Percentiles rank a stretch among this genome's conserved stretches.
These are phyloP conservation scores for Sclerospora graminicola DNA, from an alignment of 352 stramenopile species.

Conservation along the genomic window DNA sequence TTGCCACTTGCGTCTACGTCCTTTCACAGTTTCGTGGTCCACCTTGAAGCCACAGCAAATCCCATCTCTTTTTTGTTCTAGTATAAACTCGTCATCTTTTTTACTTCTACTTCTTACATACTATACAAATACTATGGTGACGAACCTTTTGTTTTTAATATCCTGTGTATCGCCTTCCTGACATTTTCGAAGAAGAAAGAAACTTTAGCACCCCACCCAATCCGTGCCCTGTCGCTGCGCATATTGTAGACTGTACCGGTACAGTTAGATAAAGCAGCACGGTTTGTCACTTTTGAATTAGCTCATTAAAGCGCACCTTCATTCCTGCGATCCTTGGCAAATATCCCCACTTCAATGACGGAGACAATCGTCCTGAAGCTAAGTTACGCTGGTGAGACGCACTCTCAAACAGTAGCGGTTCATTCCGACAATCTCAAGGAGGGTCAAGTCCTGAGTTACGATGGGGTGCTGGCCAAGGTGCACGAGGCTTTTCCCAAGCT, in stretches of 20 bases:
- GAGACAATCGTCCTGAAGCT: slow-evolving; percentile 43
- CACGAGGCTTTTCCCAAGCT: slow-evolving; percentile 24
- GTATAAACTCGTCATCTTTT: neutral
- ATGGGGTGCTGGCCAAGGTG: slow-evolving; percentile 30
- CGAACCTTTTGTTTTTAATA: slow-evolving; percentile 1
- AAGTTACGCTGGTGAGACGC: slow-evolving; percentile 36
- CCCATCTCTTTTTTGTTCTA: slow-evolving; percentile 9
- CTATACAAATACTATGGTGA: neutral
- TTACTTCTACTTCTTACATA: neutral
- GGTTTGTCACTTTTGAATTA: slow-evolving; percentile 12
- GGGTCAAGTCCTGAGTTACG: slow-evolving; percentile 28
- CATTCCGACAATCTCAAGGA: slow-evolving; percentile 5
- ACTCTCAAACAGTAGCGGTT: slow-evolving; percentile 27
- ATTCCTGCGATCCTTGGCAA: slow-evolving; percentile 1
- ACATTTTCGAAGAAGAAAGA: neutral
- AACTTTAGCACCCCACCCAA: no score
- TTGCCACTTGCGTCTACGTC: slow-evolving; percentile 9
- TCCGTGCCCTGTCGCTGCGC: neutral
- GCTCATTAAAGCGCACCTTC: slow-evolving; percentile 6
- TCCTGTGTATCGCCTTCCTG: neutral
- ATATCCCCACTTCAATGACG: slow-evolving; percentile 1
- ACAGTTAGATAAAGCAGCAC: no score
- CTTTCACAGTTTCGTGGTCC: slow-evolving; percentile 15
- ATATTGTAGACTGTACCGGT: no score
- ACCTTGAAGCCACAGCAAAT: slow-evolving; percentile 22